Conservation (phyloP, 2,329 filamentous ascomycete species). For the Fusarium albosuccineum region DNA sequence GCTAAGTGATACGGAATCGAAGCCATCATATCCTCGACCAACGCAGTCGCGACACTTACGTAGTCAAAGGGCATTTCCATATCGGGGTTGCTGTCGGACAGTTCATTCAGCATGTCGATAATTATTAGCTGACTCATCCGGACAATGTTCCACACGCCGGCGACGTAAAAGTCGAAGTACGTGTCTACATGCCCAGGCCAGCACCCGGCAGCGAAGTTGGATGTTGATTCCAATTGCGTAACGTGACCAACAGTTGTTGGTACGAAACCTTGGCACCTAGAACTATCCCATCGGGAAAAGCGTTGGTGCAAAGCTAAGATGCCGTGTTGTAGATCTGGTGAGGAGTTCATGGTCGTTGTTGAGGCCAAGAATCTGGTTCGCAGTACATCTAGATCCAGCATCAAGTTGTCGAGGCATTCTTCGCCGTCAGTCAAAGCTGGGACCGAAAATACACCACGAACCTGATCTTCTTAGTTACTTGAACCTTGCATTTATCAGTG, state of each 20-base stretch:
- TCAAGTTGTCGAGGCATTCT: constrained; percentile 2
- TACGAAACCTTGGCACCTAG: background rate
- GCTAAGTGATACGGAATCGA: constrained; percentile 2
- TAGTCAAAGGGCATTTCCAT: background rate
- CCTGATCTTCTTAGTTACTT: background rate
- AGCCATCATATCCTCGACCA: background rate
- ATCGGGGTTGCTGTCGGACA: background rate
- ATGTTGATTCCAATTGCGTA: background rate
- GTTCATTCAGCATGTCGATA: background rate
- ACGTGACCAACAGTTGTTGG: background rate
- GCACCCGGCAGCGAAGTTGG: background rate
- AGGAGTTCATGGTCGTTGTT: background rate
- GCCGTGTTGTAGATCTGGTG: background rate
- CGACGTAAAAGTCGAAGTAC: constrained; percentile 3
- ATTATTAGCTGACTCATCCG: background rate
- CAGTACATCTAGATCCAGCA: background rate
- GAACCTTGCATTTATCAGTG: too few relatives aligned
- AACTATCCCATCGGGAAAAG: background rate
- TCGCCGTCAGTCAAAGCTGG: background rate
- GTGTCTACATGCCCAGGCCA: background rate
- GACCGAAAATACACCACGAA: background rate
- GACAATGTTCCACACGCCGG: background rate
- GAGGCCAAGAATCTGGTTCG: background rate
- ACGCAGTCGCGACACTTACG: background rate
- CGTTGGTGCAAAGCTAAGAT: background rate